phyloP scores from a whole-genome alignment of 257 asterid species.

The Solanum chilense region DNA sequence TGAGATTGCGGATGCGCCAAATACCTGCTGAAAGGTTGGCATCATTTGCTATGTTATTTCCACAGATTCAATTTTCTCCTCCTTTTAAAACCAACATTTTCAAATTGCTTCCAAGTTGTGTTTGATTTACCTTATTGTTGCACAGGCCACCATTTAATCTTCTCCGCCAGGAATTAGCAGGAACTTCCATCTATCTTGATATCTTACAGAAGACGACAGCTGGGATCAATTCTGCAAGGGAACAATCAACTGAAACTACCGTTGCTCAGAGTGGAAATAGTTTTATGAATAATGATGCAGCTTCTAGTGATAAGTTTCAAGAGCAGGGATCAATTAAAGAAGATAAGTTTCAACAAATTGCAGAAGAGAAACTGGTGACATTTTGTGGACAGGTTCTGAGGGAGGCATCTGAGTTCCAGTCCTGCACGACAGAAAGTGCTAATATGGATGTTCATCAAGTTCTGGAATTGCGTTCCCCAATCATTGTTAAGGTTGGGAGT shows the following conservation, averaged over 20 bases:
- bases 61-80: not conserved
- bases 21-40: conserved; percentile 75
- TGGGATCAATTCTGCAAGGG: conserved; percentile 19
- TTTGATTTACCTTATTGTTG: conserved; percentile 11
- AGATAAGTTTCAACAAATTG: conserved; percentile 60
- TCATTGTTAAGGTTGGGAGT: conserved; percentile 71
- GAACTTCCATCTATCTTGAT: conserved; percentile 84
- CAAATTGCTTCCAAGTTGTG: not conserved
- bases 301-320: not conserved
- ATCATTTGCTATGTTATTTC: not conserved
- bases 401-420: conserved; percentile 91
- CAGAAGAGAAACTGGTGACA: conserved; percentile 80
- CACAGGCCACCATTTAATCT: conserved; percentile 89
- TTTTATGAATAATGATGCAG: not conserved
- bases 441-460: conserved; percentile 88
- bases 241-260: conserved; percentile 2
- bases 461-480: conserved; percentile 86
- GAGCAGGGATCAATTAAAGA: conserved; percentile 10
- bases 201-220: conserved; percentile 80
- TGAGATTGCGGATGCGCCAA: conserved; percentile 80
- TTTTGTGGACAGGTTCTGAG: conserved; percentile 86
- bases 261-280: not conserved
- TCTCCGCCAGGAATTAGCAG: conserved; percentile 97
- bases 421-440: conserved; percentile 66
- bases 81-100: not conserved